Evolutionary conservation across 805 yeast species (phyloP).

Genomic region (Saccharomycopsis sp.): DNA sequence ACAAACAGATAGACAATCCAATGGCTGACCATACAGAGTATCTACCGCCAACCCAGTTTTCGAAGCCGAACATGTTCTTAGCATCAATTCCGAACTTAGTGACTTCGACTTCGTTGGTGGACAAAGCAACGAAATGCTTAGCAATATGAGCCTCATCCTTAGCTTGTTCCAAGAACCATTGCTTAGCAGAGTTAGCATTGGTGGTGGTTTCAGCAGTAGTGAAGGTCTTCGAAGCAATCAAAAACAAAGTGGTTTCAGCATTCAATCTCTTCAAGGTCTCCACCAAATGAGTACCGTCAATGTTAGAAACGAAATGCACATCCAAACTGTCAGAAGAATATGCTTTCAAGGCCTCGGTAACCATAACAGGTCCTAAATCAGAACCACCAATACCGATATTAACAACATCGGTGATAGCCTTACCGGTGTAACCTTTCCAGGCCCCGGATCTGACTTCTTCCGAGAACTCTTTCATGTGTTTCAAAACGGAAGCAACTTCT

Average conservation of each 20-base stretch:
- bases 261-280: slow-evolving; percentile 73
- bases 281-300: slow-evolving; percentile 96
- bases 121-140: slow-evolving; percentile 94
- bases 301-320: slow-evolving; percentile 94
- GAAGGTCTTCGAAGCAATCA: slow-evolving; percentile 95
- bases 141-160: slow-evolving; percentile 70
- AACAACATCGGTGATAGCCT: slow-evolving; percentile 86
- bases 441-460: slow-evolving; percentile 83
- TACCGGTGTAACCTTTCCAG: slow-evolving; percentile 97
- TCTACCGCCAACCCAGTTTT: slow-evolving; percentile 99
- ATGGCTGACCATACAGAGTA: slow-evolving; percentile 99
- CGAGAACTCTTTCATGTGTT: slow-evolving; percentile 95
- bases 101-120: slow-evolving; percentile 89
- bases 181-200: slow-evolving; percentile 91
- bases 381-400: slow-evolving; percentile 99
- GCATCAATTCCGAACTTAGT: slow-evolving; percentile 95
- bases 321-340: slow-evolving; percentile 63
- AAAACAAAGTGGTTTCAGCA: slow-evolving; percentile 88
- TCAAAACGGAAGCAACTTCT: slow-evolving; percentile 85
- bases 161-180: slow-evolving; percentile 80
- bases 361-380: slow-evolving; percentile 99
- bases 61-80: slow-evolving; percentile 97
- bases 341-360: slow-evolving; percentile 93
- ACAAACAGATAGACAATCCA: slow-evolving; percentile 91
- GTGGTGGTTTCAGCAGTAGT: slow-evolving; percentile 98